phyloP scores from a whole-genome alignment of 805 yeast species.

The Wickerhamomyces ciferrii region DNA sequence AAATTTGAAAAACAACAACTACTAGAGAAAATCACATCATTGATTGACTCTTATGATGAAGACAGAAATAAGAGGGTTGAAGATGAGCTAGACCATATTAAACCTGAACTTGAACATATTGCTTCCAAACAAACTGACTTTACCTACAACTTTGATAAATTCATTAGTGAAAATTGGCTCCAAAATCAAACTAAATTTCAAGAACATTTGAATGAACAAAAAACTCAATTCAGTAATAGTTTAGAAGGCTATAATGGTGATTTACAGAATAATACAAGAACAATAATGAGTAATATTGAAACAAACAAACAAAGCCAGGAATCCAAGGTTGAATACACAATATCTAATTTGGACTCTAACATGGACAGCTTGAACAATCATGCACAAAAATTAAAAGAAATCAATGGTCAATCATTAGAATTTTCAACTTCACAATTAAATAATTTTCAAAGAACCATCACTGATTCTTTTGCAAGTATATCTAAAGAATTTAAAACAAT shows the following conservation, averaged over 20 bases:
- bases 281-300: conserved; percentile 13
- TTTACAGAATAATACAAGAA: conserved; percentile 6
- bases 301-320: conserved; percentile 12
- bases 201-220: conserved; percentile 2
- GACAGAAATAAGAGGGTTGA: conserved; percentile 4
- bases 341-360: neutral
- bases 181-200: conserved; percentile 9
- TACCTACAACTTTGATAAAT: conserved; percentile 7
- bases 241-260: neutral
- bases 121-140: conserved; percentile 9
- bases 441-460: conserved; percentile 7
- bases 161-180: conserved; percentile 12
- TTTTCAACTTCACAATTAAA: conserved; percentile 12
- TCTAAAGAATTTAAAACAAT: conserved; percentile 6
- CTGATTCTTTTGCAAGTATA: conserved; percentile 9
- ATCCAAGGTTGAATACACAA: neutral
- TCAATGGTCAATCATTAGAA: conserved; percentile 9
- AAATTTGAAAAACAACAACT: conserved; percentile 5
- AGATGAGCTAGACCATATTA: conserved; percentile 1
- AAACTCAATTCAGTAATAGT: neutral
- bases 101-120: conserved; percentile 7
- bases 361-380: conserved; percentile 8
- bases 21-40: conserved; percentile 4
- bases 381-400: conserved; percentile 6
- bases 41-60: conserved; percentile 8